These are phyloP conservation scores for Lanzia echinophila DNA, from an alignment of 2,329 filamentous ascomycete genomes.

Conservation along the genomic window DNA sequence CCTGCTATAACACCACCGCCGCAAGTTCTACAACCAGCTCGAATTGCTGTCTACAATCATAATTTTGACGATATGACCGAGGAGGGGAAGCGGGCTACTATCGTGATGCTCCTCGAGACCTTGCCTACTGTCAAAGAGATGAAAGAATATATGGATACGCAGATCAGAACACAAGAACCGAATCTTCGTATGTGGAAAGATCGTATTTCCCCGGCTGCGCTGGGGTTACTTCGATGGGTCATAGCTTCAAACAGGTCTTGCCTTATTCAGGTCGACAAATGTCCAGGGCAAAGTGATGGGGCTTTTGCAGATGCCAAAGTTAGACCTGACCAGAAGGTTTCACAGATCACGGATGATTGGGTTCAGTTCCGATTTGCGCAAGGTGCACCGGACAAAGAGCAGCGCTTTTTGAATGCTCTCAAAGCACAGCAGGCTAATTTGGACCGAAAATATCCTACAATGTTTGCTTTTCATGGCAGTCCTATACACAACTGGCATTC, in stretches of 20 bases:
- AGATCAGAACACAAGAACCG: constrained; percentile 23
- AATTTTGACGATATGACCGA: constrained; percentile 51
- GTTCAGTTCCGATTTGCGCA: constrained; percentile 84
- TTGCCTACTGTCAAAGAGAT: constrained; percentile 58
- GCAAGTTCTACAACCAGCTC: constrained; percentile 21
- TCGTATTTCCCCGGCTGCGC: constrained; percentile 55
- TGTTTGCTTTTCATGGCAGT: constrained; percentile 88
- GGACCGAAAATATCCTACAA: constrained; percentile 49
- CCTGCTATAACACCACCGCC: constrained; percentile 20
- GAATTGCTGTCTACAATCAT: constrained; percentile 39
- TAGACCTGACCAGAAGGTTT: constrained; percentile 38
- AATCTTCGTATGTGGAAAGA: constrained; percentile 45
- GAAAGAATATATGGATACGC: constrained; percentile 39
- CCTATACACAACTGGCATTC: constrained; percentile 75
- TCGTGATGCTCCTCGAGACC: constrained; percentile 47
- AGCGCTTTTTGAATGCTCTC: constrained; percentile 62
- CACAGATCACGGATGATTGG: constrained; percentile 54
- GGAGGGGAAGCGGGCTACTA: constrained; percentile 40
- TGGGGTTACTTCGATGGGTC: constrained; percentile 75
- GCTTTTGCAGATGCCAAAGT: constrained; percentile 18
- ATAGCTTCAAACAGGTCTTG: constrained; percentile 84
- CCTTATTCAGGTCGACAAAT: constrained; percentile 65
- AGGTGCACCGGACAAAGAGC: constrained; percentile 81
- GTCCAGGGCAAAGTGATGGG: constrained; percentile 21
- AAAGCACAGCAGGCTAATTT: constrained; percentile 34